Evolutionary conservation across 345 rosid genomes (phyloP).

Genomic region (Garcia nutans): DNA sequence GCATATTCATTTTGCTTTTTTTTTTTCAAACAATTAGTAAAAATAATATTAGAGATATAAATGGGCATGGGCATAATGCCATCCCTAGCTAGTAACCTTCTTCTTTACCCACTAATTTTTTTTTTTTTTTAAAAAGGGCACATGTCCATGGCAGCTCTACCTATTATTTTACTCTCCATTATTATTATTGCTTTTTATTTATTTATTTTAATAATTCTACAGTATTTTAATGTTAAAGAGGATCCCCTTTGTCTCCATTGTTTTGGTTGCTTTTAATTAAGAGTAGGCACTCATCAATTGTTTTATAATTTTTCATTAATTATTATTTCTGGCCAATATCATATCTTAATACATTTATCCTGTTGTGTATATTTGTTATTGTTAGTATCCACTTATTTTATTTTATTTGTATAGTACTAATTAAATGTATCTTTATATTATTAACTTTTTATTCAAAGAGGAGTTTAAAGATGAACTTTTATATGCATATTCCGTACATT

Average conservation of each 20-base stretch:
- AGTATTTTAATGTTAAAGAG: not conserved
- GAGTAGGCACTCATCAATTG: not conserved
- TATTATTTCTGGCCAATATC: not conserved
- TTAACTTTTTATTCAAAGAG: too few relatives aligned
- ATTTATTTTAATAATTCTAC: not conserved
- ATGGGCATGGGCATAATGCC: not conserved
- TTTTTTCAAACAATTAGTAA: too few relatives aligned
- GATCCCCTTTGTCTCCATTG: not conserved
- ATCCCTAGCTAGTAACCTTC: not conserved
- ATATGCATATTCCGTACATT: too few relatives aligned
- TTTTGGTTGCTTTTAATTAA: not conserved
- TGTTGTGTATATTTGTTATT: too few relatives aligned
- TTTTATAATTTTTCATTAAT: not conserved
- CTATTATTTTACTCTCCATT: conserved; percentile 12
- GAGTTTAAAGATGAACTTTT: too few relatives aligned
- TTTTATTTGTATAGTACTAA: too few relatives aligned
- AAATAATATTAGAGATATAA: too few relatives aligned
- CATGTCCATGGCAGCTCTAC: conserved; percentile 4
- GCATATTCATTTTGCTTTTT: not conserved
- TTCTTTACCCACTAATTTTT: not conserved
- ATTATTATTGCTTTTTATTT: conserved; percentile 1
- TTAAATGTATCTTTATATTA: too few relatives aligned
- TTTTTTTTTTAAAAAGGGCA: not conserved
- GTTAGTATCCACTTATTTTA: too few relatives aligned
- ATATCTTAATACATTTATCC: not conserved